Conservation (phyloP, 2,329 filamentous ascomycete genomes). For the Pezicula neosporulosa region DNA sequence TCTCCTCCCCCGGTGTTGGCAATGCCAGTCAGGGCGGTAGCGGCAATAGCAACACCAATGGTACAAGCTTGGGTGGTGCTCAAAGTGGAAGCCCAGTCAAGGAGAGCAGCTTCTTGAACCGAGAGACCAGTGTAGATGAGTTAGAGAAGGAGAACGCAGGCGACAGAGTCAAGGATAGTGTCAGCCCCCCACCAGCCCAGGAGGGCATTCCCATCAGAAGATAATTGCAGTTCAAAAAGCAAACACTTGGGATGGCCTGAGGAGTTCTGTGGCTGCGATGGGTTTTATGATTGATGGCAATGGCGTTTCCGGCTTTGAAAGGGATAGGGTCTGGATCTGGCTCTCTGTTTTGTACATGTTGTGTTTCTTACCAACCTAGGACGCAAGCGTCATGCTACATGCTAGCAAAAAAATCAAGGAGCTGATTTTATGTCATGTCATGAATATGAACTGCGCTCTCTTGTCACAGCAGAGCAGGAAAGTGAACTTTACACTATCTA, state of each 20-base stretch:
- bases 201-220: constrained; percentile 63
- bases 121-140: constrained; percentile 71
- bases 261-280: constrained; percentile 1
- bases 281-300: constrained; percentile 16
- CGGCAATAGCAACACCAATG: constrained; percentile 40
- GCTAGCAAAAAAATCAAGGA: constrained; percentile 2
- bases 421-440: background rate
- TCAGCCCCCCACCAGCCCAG: constrained; percentile 39
- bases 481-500: no score
- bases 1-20: constrained; percentile 58
- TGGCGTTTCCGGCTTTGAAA: constrained; percentile 20
- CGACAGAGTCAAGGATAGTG: constrained; percentile 24
- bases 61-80: constrained; percentile 41
- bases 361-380: constrained; percentile 1
- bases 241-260: background rate
- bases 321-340: constrained; percentile 12
- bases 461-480: no score
- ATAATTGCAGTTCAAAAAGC: constrained; percentile 32
- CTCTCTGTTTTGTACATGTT: constrained; percentile 20
- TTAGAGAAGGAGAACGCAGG: constrained; percentile 38
- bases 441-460: no score
- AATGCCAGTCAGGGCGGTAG: constrained; percentile 35
- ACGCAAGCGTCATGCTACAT: background rate
- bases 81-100: constrained; percentile 80
- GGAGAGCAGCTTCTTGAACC: constrained; percentile 82